Percentiles rank a stretch among this genome's conserved stretches.
Conservation (phyloP, 1,139 yeast genomes). For the Yamadazyma atmosphaerica region DNA sequence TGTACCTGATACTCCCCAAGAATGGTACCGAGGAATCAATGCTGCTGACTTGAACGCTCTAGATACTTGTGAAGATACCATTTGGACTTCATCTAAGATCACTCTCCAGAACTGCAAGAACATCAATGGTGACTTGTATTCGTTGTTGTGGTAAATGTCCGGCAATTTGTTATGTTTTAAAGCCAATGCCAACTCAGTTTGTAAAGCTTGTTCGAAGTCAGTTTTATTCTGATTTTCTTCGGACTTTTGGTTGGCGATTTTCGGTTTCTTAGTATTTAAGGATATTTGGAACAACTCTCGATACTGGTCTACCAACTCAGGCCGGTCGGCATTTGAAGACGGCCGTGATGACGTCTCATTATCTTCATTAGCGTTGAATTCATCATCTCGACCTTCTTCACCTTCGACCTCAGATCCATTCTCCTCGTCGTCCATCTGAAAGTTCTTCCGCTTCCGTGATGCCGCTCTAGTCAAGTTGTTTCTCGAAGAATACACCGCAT, state of each 20-base stretch:
- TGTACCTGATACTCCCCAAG: slow-evolving; percentile 98
- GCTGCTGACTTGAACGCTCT: slow-evolving; percentile 81
- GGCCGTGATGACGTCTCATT: too few relatives aligned
- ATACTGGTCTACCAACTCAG: too few relatives aligned
- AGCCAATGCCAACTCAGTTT: slow-evolving; percentile 37
- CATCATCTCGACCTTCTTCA: too few relatives aligned
- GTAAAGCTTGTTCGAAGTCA: slow-evolving; percentile 37
- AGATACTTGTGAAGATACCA: slow-evolving; percentile 75
- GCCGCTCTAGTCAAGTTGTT: slow-evolving; percentile 52
- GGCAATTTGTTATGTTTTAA: slow-evolving; percentile 30
- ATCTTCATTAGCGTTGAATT: too few relatives aligned
- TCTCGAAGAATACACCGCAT: slow-evolving; percentile 70
- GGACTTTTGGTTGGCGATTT: slow-evolving; percentile 27
- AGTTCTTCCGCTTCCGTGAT: slow-evolving; percentile 13
- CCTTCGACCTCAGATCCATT: slow-evolving; percentile 11
- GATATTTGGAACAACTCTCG: slow-evolving; percentile 32
- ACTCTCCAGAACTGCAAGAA: slow-evolving; percentile 88
- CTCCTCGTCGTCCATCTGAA: slow-evolving; percentile 12
- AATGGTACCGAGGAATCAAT: slow-evolving; percentile 77
- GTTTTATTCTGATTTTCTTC: slow-evolving; percentile 26
- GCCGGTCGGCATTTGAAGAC: too few relatives aligned
- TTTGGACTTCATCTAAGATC: slow-evolving; percentile 89
- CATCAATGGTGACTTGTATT: slow-evolving; percentile 80
- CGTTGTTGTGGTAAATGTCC: slow-evolving; percentile 29
- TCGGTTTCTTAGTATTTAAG: slow-evolving; percentile 26